Evolutionary conservation across 2,329 filamentous ascomycete species (phyloP).

Genomic region (Penicillium sp.): DNA sequence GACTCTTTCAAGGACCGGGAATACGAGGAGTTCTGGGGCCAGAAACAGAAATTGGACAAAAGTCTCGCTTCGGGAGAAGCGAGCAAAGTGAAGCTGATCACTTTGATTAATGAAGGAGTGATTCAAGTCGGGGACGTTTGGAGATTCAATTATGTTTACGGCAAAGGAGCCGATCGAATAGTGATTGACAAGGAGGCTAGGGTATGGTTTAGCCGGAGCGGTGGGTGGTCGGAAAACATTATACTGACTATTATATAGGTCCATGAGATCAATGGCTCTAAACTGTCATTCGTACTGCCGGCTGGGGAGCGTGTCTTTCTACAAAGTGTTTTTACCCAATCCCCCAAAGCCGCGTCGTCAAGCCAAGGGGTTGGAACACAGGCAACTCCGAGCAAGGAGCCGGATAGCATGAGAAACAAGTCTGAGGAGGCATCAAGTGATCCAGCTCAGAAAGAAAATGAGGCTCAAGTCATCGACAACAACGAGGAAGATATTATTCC

Average conservation of each 20-base stretch:
- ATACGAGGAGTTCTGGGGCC: conserved; percentile 59
- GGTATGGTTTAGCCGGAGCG: conserved; percentile 26
- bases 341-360: not conserved
- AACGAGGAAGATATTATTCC: not conserved
- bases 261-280: conserved; percentile 30
- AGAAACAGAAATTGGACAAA: conserved; percentile 47
- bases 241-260: conserved; percentile 27
- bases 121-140: conserved; percentile 43
- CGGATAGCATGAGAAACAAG: not conserved
- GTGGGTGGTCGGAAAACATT: not conserved
- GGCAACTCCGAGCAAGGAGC: not conserved
- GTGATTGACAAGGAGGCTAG: conserved; percentile 45
- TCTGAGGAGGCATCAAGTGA: not conserved
- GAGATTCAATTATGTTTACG: conserved; percentile 36
- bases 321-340: conserved; percentile 5
- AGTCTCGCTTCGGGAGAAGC: conserved; percentile 42
- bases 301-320: conserved; percentile 39
- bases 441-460: not conserved
- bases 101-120: conserved; percentile 36
- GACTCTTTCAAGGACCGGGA: conserved; percentile 57
- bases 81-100: conserved; percentile 40
- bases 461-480: not conserved
- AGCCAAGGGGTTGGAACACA: not conserved
- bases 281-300: conserved; percentile 41
- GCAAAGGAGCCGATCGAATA: conserved; percentile 25